Base-by-base conservation (phyloP, 2,329 filamentous ascomycete genomes). In the Setomelanomma holmii region DNA sequence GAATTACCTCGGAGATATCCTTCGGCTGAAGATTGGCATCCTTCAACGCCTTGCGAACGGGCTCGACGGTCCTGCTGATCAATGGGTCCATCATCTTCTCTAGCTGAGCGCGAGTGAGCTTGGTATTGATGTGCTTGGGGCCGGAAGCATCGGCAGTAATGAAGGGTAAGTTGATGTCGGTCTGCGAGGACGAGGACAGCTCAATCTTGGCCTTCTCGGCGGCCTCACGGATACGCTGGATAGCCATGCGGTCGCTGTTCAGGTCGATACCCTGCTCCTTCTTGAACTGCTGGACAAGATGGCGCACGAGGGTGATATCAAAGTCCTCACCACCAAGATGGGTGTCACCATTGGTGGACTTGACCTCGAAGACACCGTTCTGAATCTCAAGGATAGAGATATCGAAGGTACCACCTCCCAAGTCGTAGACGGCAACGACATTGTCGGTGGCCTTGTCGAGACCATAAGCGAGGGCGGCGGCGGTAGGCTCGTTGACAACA, bases 171-270 rank as follows among this genome's bases (percentile, higher is more conserved):
- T 96, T 96, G 82, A 98, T 97, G 74, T 97, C 93, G 66, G 93
- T 98, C 79, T 96, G 91, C 66, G 93, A 86, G 52, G 93, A 93
- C 27, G 93, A 97, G 11, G 93, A 98, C 66, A 98, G 84, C 82
- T 97, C 93, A 72, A 97, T 97, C 91, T 98, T 98, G 75, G 93
- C 93, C 88, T 97, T 97, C 86, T 98, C 93, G 67, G 93, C 92
- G 67, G 93, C 93, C 83, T 97, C 93, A 81, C 93, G 93, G 77
- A 98, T 97, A 87, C 93, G 89, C 86, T 97, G 93, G 75, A 98
- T 96, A 68, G 93, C 93, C 93, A 97, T 97, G 78, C 93, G 92
- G 83, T 98, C 93, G 73, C 80, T 82, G 53, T 91, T 90, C 66
- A 98, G 86, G 76, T 98, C 93, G 63, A 97, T 89, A 60, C 90